Conservation (phyloP, 129 eudicot species). For the Mikania micrantha region DNA sequence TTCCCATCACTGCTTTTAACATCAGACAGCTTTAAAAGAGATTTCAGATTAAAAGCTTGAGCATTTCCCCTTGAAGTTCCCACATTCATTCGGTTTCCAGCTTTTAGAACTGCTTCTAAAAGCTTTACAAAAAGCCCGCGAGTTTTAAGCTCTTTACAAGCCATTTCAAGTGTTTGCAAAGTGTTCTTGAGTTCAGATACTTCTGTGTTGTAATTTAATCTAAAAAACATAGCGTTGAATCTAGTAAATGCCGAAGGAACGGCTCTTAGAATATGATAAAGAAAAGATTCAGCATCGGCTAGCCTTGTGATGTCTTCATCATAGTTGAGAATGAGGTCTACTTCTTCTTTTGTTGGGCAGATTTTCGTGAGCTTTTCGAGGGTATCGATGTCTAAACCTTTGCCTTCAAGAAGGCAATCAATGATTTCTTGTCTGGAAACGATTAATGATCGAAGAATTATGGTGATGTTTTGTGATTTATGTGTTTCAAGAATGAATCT, state of each 20-base stretch:
- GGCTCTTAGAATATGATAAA: slow-evolving; percentile 64
- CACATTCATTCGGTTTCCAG: slow-evolving; percentile 93
- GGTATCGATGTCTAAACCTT: slow-evolving; percentile 55
- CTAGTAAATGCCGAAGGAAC: slow-evolving; percentile 84
- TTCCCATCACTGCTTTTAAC: slow-evolving; percentile 91
- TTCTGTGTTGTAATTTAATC: slow-evolving; percentile 57
- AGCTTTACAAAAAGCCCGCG: slow-evolving; percentile 87
- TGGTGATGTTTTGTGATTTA: slow-evolving; percentile 74
- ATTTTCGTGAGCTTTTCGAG: slow-evolving; percentile 71
- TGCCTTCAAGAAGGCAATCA: slow-evolving; percentile 68
- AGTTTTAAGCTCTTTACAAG: slow-evolving; percentile 67
- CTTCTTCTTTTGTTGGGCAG: slow-evolving; percentile 65
- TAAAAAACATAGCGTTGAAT: slow-evolving; percentile 69
- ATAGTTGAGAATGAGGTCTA: slow-evolving; percentile 45
- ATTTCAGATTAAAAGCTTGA: slow-evolving; percentile 77
- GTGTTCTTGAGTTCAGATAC: slow-evolving; percentile 49
- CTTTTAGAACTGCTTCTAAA: slow-evolving; percentile 82
- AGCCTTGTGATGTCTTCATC: slow-evolving; percentile 65
- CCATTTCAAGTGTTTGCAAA: slow-evolving; percentile 57
- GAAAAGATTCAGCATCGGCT: slow-evolving; percentile 94
- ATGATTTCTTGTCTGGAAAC: slow-evolving; percentile 61
- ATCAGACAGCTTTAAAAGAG: slow-evolving; percentile 75
- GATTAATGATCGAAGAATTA: slow-evolving; percentile 62
- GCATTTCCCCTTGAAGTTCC: slow-evolving; percentile 99
- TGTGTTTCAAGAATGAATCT: slow-evolving; percentile 74